phyloP scores from a whole-genome alignment of 2,329 filamentous ascomycete genomes.

The Tolypocladium ophioglossoides region DNA sequence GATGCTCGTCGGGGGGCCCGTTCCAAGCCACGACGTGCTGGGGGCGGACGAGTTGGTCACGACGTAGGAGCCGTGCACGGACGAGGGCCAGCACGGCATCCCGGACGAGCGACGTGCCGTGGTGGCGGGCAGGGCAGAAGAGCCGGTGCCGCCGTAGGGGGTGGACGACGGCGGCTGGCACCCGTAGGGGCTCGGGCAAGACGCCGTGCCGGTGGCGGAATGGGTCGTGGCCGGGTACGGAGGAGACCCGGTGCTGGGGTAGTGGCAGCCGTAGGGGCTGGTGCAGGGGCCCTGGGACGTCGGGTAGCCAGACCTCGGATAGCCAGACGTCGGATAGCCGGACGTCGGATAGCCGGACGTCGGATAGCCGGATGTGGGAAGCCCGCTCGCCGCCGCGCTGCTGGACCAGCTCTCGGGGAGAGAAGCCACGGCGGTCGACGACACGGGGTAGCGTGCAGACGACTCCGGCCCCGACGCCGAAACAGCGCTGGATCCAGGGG shows the following conservation, averaged over 20 bases:
- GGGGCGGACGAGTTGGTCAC: not conserved
- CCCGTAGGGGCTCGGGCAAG: rapidly evolving
- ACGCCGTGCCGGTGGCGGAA: too few relatives aligned
- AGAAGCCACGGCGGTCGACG: not conserved
- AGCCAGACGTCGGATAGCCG: not conserved
- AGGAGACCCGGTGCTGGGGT: too few relatives aligned
- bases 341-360: too few relatives aligned
- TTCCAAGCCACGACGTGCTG: not conserved
- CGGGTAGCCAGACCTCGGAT: not conserved
- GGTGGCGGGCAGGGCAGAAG: not conserved
- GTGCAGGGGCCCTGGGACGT: not conserved
- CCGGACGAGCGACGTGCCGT: not conserved
- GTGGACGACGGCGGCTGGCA: too few relatives aligned
- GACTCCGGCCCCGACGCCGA: not conserved
- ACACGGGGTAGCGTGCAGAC: not conserved
- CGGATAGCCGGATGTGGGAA: not conserved
- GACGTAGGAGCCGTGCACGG: not conserved
- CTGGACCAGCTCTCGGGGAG: not conserved
- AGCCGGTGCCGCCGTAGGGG: not conserved
- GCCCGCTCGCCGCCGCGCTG: not conserved
- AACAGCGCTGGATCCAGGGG: not conserved
- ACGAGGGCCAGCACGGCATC: not conserved
- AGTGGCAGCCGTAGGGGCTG: not conserved
- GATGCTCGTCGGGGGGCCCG: not conserved
- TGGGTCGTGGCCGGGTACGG: too few relatives aligned